Evolutionary conservation across 176 grass and related monocot genomes (phyloP).

Genomic region (Zizania latifolia): DNA sequence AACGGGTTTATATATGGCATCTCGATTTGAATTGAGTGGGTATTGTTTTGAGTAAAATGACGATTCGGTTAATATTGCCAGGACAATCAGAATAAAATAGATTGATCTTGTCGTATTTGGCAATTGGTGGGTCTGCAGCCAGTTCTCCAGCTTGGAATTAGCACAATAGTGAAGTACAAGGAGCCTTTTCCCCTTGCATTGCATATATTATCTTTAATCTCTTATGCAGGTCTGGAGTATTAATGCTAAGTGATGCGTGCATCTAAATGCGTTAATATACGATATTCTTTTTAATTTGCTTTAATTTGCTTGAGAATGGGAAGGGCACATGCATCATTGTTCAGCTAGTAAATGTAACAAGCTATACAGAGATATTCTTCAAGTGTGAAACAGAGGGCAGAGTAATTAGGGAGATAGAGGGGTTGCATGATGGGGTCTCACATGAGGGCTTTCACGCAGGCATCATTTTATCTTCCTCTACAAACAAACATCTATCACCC

Average conservation of each 20-base stretch:
- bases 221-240: neutral
- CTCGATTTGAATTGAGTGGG: constrained; percentile 15
- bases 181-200: constrained; percentile 5
- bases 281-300: neutral
- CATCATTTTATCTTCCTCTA: constrained; percentile 98
- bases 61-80: constrained; percentile 14
- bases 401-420: constrained; percentile 31
- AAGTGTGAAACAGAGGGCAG: constrained; percentile 23
- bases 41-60: constrained; percentile 1
- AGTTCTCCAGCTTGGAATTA: constrained; percentile 13
- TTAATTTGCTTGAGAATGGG: neutral
- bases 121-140: constrained; percentile 3
- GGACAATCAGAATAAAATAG: constrained; percentile 16
- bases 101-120: neutral
- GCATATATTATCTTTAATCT: constrained; percentile 20
- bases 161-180: constrained; percentile 28
- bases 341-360: neutral
- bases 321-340: constrained; percentile 16
- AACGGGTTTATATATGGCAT: neutral
- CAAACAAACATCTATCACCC: constrained; percentile 94
- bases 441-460: constrained; percentile 94
- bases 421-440: constrained; percentile 79
- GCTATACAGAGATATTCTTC: neutral
- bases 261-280: constrained; percentile 8
- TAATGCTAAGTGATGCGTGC: neutral